Evolutionary conservation across 2,329 filamentous ascomycete genomes (phyloP), one percentile per base, ranked within the genome.

Genomic region (Anisogramma anomala): DNA sequence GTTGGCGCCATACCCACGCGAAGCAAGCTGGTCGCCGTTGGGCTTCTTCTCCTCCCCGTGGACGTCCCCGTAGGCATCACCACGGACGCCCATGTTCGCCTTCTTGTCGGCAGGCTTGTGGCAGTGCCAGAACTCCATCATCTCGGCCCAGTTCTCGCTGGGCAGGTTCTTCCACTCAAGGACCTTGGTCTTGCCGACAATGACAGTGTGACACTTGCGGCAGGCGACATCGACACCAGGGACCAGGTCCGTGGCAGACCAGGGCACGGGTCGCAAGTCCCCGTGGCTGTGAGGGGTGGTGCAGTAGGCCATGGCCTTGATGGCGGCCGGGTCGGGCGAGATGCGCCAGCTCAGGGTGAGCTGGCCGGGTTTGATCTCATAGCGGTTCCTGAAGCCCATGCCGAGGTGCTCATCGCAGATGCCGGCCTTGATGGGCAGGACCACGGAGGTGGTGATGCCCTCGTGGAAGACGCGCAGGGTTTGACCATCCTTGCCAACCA

Each of bases 111-210:
- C 32, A 2, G 93, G 91, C 61, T 96, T 96, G 60, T 98, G 91
- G 55, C 91, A 98, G 61, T 98, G 93, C 91, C 91, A 98, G 52
- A 98, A 94, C 59, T 98, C 93, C 91, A 98, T 98, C 88, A 98
- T 94, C 64, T 98, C 91, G 0, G 91, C 93, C 91, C 91, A 98
- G 55, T 94, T 89, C 53, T 94, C 87, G 55, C 87, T 94, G 0
- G 91, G 91, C 14, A 98, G 66, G 55, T 98, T 87, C 61, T 89
- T 94, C 89, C 91, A 98, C 27, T 63, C 32, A 39, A 31, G 32
- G 22, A 45, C 23, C 6, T 27, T 39, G 8, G 31, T 48, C 61
- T 22, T 34, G 8, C 20, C 4, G n/a, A 45, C 26, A n/a, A 66
- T 6, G 43, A 46, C 19, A 55, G 48, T 27, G 53, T 32, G n/a